Evolutionary conservation across 208 protist species (phyloP), one percentile per base, ranked within the genome.

Genomic region (Strigomonas oncopelti): DNA sequence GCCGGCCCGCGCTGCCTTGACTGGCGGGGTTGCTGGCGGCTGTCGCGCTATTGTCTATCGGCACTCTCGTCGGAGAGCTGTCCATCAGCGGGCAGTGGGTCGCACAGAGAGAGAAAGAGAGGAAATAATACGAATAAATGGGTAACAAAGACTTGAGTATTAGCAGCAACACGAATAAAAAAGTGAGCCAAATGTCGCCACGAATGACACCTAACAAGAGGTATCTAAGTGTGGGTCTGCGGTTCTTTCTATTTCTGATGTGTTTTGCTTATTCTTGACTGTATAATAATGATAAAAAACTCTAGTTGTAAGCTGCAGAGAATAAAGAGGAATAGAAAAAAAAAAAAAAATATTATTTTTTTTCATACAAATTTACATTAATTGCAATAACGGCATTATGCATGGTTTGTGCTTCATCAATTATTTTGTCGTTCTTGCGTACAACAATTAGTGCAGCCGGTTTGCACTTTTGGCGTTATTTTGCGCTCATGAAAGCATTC

Each of bases 281-380:
- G 14, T 1, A 62, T 8, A 66, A 59, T 24, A 55, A 28, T 8
- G 22, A 57, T 59, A 63, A 65, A 55, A 58, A 16, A 22, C 59
- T 28, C 42, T 42, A 58, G 1, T 11, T 57, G 32, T 28, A 63
- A 7, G 51, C 13, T 25, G 67, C 56, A 61, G 32, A 36, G 58
- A 69, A 57, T 65, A 65, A 55, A 63, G 46, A 52, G 52, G 28
- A 48, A 54, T 24, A 54, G 56, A 34, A 62, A 53, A 61, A 5
- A 78, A 42, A 31, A 75, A 64, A 48, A 69, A 71, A 36, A 28
- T 20, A 16, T 27, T 59, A 16, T 51, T 67, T 34, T 0, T 45
- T 1, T 38, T 13, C 16, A 27, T 42, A n/a, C 7, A 31, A 11
- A 28, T 5, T 28, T 24, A 38, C 34, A 38, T 3, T 38, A 9